These are phyloP conservation scores for Irpex lacteus DNA, from an alignment of 1,284 basidiomycete species.

Conservation along the genomic window DNA sequence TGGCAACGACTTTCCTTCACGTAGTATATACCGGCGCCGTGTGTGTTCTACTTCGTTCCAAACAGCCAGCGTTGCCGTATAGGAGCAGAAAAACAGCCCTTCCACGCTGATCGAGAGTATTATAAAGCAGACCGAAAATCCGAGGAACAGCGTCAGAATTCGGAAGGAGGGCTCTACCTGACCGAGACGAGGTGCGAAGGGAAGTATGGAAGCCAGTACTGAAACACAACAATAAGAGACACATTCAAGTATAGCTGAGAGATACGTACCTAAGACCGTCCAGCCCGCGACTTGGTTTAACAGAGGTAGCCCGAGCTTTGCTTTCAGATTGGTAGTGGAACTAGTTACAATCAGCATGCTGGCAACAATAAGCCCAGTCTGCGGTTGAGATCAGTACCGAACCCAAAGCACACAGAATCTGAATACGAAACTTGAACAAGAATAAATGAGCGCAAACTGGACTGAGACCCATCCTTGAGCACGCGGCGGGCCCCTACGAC, in stretches of 20 bases:
- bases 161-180: slow-evolving; percentile 43
- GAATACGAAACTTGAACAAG: no score
- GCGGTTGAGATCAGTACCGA: no score
- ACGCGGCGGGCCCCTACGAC: no score
- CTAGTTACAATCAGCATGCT: no score
- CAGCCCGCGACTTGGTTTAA: slow-evolving; percentile 39
- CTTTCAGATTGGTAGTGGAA: no score
- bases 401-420: no score
- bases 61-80: slow-evolving; percentile 56
- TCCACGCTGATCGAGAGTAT: slow-evolving; percentile 84
- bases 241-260: slow-evolving; percentile 9
- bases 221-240: slow-evolving; percentile 9
- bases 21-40: slow-evolving; percentile 28
- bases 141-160: slow-evolving; percentile 62
- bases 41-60: slow-evolving; percentile 73
- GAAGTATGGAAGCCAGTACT: slow-evolving; percentile 51
- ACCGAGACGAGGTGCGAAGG: slow-evolving; percentile 38
- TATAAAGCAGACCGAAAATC: slow-evolving; percentile 77
- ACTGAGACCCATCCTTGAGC: no score
- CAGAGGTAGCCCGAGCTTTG: no score
- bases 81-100: slow-evolving; percentile 76
- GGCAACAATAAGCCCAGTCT: no score
- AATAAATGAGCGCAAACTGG: no score
- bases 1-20: background rate
- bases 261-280: slow-evolving; percentile 56